Percentiles rank a stretch among this genome's conserved stretches.
These are phyloP conservation scores for Vigna reflexopilosa DNA, from an alignment of 306 rosid species.

Conservation along the genomic window DNA sequence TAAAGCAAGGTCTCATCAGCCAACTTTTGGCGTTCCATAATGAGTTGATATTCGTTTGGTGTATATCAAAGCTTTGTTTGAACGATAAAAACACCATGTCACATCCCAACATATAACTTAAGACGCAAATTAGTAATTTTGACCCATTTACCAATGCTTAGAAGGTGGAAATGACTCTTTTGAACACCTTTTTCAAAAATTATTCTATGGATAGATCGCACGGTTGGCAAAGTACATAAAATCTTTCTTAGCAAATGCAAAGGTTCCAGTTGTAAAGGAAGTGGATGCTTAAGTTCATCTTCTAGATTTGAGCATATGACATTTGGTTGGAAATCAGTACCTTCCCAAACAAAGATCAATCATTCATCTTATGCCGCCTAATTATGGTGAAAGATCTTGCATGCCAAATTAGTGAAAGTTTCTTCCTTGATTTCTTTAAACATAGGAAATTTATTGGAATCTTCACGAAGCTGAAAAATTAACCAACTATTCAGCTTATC, in stretches of 20 bases:
- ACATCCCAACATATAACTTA: slow-evolving; percentile 62
- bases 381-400: slow-evolving; percentile 68
- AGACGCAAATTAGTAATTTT: slow-evolving; percentile 57
- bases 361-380: slow-evolving; percentile 51
- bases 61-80: slow-evolving; percentile 60
- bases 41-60: slow-evolving; percentile 49
- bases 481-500: not conserved
- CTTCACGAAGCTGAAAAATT: slow-evolving; percentile 19
- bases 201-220: slow-evolving; percentile 67
- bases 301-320: slow-evolving; percentile 50
- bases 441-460: slow-evolving; percentile 40
- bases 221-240: slow-evolving; percentile 53
- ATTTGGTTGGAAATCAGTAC: slow-evolving; percentile 67
- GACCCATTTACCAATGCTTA: slow-evolving; percentile 60
- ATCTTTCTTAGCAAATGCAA: slow-evolving; percentile 56
- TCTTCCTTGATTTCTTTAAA: slow-evolving; percentile 56
- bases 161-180: slow-evolving; percentile 40
- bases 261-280: slow-evolving; percentile 57
- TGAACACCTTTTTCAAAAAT: slow-evolving; percentile 45
- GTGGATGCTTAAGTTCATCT: slow-evolving; percentile 60
- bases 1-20: slow-evolving; percentile 23
- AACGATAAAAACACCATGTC: slow-evolving; percentile 58
- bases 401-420: slow-evolving; percentile 51
- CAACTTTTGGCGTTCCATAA: slow-evolving; percentile 56
- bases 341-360: slow-evolving; percentile 76